phyloP scores from a whole-genome alignment of 805 yeast genomes.

The Pichia californica region DNA sequence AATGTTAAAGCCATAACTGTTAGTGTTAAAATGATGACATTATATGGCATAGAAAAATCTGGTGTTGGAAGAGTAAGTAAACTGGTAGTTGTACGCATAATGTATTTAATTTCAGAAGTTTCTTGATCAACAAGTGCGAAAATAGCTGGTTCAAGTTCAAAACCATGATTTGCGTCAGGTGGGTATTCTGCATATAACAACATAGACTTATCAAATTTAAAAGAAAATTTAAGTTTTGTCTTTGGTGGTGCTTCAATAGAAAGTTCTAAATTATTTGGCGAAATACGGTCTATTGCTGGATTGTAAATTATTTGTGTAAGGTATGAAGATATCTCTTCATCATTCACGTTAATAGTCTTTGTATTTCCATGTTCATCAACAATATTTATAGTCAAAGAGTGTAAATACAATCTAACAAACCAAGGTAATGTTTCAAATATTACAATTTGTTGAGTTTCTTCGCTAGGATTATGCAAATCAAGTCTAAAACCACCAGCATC shows the following conservation, averaged over 20 bases:
- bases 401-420: conserved; percentile 81
- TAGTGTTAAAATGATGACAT: conserved; percentile 88
- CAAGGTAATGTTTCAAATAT: conserved; percentile 87
- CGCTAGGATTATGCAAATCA: conserved; percentile 63
- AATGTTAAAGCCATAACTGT: conserved; percentile 90
- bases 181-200: conserved; percentile 87
- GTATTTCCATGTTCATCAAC: conserved; percentile 17
- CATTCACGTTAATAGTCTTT: conserved; percentile 16
- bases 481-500: conserved; percentile 86
- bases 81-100: conserved; percentile 78
- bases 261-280: conserved; percentile 81
- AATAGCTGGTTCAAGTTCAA: conserved; percentile 88
- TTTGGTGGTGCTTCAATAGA: conserved; percentile 57
- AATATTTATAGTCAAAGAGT: conserved; percentile 45
- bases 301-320: conserved; percentile 52
- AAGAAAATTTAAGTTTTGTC: conserved; percentile 54
- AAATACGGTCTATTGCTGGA: conserved; percentile 73
- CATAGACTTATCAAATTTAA: conserved; percentile 82
- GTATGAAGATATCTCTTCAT: conserved; percentile 28
- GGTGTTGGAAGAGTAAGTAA: conserved; percentile 89
- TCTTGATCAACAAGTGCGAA: conserved; percentile 43
- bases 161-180: conserved; percentile 99
- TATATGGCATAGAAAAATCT: conserved; percentile 97
- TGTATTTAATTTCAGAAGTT: conserved; percentile 30
- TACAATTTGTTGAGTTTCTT: conserved; percentile 40